Evolutionary conservation across 495 filamentous ascomycete genomes (phyloP).

Genomic region (Haplographium delicatum): DNA sequence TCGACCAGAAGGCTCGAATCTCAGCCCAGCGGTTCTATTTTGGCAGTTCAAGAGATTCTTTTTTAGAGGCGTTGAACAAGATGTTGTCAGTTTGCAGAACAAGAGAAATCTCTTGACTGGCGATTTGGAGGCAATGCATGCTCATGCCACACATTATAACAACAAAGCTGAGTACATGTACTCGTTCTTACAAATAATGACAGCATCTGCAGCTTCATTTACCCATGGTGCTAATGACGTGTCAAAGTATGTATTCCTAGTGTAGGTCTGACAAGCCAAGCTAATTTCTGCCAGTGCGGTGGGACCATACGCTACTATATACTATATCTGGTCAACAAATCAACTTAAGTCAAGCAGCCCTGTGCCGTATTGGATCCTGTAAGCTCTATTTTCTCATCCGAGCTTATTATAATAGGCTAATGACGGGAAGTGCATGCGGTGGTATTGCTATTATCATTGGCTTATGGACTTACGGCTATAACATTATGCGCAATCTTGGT

Average conservation of each 20-base stretch:
- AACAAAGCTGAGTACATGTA: conserved; percentile 74
- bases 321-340: conserved; percentile 52
- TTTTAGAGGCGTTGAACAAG: too few relatives aligned
- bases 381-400: conserved; percentile 57
- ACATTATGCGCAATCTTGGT: conserved; percentile 57
- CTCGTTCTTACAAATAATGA: conserved; percentile 73
- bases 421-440: too few relatives aligned
- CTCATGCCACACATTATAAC: conserved; percentile 61
- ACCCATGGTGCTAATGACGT: conserved; percentile 80
- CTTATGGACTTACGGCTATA: conserved; percentile 66
- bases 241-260: neutral
- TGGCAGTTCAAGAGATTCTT: too few relatives aligned
- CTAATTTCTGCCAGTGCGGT: conserved; percentile 34
- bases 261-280: neutral
- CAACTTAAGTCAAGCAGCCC: conserved; percentile 42
- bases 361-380: conserved; percentile 64
- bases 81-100: too few relatives aligned
- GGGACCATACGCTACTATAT: conserved; percentile 67
- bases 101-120: too few relatives aligned
- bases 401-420: too few relatives aligned
- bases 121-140: too few relatives aligned
- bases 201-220: conserved; percentile 70
- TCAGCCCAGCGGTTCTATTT: too few relatives aligned
- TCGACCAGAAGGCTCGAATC: too few relatives aligned
- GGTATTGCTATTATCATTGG: conserved; percentile 44